These are phyloP conservation scores for Cutaneotrichosporon sp. DNA, from an alignment of 1,284 basidiomycete species.

Conservation along the genomic window DNA sequence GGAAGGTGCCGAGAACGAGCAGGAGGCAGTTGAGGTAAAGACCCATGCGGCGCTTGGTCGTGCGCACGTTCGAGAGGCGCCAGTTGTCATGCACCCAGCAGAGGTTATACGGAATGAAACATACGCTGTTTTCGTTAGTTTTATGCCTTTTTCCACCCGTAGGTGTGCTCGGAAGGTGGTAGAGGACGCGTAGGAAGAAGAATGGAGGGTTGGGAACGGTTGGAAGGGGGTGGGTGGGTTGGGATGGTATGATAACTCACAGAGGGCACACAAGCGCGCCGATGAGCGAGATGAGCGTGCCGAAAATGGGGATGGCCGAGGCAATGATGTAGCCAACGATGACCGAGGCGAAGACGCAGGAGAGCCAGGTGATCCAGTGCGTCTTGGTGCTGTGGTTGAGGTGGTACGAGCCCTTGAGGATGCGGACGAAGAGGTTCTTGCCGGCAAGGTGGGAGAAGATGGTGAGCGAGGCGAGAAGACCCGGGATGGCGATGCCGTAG, in stretches of 20 bases:
- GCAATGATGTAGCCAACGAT: slow-evolving; percentile 26
- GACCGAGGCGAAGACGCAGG: slow-evolving; percentile 49
- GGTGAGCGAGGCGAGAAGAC: slow-evolving; percentile 41
- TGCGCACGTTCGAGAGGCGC: slow-evolving; percentile 13
- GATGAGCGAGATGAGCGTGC: slow-evolving; percentile 35
- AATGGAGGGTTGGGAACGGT: too few species aligned
- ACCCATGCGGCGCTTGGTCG: slow-evolving; percentile 7
- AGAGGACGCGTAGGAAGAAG: too few species aligned
- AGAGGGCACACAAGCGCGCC: slow-evolving; percentile 34
- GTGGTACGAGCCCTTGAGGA: slow-evolving; percentile 63
- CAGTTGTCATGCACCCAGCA: slow-evolving; percentile 43
- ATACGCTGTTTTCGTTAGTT: too few species aligned
- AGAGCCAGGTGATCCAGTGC: slow-evolving; percentile 63
- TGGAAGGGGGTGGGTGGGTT: too few species aligned
- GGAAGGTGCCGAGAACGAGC: slow-evolving; percentile 35
- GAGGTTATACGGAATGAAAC: slow-evolving; percentile 29
- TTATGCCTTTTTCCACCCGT: too few species aligned
- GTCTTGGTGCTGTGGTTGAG: slow-evolving; percentile 61
- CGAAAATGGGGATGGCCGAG: slow-evolving; percentile 33
- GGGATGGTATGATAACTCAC: slow-evolving; percentile 1
- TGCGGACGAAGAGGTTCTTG: slow-evolving; percentile 65
- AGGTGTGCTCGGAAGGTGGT: too few species aligned
- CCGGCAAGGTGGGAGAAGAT: slow-evolving; percentile 54
- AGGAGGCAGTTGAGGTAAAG: slow-evolving; percentile 21
- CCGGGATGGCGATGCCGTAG: slow-evolving; percentile 49